Conservation (phyloP, 371 early-diverging fungal genomes). For the Astathelohania contejeani region DNA sequence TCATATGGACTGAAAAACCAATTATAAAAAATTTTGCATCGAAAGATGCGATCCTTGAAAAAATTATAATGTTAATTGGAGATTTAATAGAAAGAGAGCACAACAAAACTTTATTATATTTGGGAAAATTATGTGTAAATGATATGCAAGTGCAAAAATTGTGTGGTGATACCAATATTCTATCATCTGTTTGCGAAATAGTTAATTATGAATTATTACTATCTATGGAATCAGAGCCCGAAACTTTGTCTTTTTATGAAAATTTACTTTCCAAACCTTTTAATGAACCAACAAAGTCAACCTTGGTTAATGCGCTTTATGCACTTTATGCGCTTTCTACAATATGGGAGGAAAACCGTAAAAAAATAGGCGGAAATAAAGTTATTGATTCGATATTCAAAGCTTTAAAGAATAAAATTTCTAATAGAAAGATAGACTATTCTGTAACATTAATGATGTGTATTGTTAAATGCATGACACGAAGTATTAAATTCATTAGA, state of each 20-base stretch:
- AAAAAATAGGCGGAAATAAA: constrained; percentile 6
- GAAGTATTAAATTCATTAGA: constrained; percentile 10
- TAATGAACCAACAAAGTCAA: too few relatives aligned
- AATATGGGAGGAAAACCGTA: constrained; percentile 9
- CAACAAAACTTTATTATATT: neutral
- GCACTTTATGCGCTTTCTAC: neutral
- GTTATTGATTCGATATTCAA: constrained; percentile 9
- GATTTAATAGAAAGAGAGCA: neutral
- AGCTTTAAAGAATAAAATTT: neutral
- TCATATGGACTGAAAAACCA: neutral
- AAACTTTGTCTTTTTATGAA: neutral
- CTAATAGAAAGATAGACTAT: constrained; percentile 1
- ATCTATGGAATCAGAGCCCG: too few relatives aligned
- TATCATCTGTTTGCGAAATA: neutral
- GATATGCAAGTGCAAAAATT: neutral
- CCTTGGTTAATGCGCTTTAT: too few relatives aligned
- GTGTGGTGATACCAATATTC: neutral
- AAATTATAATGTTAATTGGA: neutral
- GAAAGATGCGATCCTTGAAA: neutral
- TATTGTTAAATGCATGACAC: constrained; percentile 7
- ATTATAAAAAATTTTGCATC: neutral
- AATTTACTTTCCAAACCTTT: too few relatives aligned
- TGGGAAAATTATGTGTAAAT: neutral
- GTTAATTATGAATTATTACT: neutral
- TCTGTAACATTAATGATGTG: neutral